Base-by-base conservation (phyloP, 768 basidiomycete genomes). In the Collybiopsis luxurians region DNA sequence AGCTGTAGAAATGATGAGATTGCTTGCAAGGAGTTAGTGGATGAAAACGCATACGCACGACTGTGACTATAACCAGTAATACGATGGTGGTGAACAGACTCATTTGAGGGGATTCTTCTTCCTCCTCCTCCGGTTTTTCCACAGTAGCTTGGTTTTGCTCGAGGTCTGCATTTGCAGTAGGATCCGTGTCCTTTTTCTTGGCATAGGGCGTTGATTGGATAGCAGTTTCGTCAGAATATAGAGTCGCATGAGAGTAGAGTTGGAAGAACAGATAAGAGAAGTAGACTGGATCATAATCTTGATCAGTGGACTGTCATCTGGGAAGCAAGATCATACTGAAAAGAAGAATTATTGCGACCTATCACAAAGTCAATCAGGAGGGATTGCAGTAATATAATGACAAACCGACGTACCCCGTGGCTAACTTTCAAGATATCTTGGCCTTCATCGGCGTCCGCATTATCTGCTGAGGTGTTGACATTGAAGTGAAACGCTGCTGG, bases 401-500 rank as follows among this genome's bases (percentile, higher is more conserved):
- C 4, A 28, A 51, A 21, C 3, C 27, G 31, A 73, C 86, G 40
- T 64, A 91, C 90, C 11, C 90, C 90, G 61, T 81, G 90, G 62
- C 89, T 91, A 69, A 89, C 81, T 57, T 77, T 71, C 38, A 92
- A 70, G 45, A 90, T 83, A 58, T 81, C 79, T 5, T 60, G 43
- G 15, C 56, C 63, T 59, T 81, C 43, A 34, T 69, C 44, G 53
- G 65, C 53, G 40, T 65, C 56, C 2, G 70, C 54, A 23, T 59
- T 9, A 2, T 62, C n/a, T n/a, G n/a, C n/a, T n/a, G n/a, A n/a
- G n/a, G n/a, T 59, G 42, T 67, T 63, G 24, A 71, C 70, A 6
- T 81, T 73, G 59, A 87, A 79, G 60, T 92, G 86, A 70, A 90
- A 95, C 1, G 89, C 91, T 24, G 89, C 89, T 5, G 90, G 90